Conservation (phyloP, 768 basidiomycete genomes). For the Xerocomus brunneocitrinus region DNA sequence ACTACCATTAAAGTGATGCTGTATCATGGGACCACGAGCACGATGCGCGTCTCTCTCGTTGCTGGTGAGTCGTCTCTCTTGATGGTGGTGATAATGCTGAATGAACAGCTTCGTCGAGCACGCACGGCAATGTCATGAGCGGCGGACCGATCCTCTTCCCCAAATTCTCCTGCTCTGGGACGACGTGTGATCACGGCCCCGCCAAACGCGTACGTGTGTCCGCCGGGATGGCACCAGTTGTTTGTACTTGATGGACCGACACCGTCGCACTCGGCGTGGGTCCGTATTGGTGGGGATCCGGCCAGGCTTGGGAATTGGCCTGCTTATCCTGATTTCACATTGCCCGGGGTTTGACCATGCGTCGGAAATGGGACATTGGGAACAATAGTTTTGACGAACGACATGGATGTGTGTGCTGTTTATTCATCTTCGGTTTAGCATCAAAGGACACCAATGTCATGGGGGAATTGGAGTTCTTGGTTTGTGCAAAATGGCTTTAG, state of each 20-base stretch:
- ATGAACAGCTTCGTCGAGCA: conserved; percentile 61
- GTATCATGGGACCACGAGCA: conserved; percentile 37
- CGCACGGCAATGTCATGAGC: conserved; percentile 71
- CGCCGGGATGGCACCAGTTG: conserved; percentile 74
- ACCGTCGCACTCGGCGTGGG: conserved; percentile 69
- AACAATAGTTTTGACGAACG: too few species aligned
- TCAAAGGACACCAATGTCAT: too few species aligned
- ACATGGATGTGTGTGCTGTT: too few species aligned
- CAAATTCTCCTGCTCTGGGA: conserved; percentile 61
- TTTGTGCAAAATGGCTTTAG: too few species aligned
- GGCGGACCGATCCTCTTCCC: conserved; percentile 71
- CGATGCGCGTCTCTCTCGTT: conserved; percentile 59
- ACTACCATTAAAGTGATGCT: conserved; percentile 48
- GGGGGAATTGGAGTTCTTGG: too few species aligned
- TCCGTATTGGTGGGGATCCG: conserved; percentile 79
- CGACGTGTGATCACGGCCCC: conserved; percentile 72
- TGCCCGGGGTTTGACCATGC: conserved; percentile 48
- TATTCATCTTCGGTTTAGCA: too few species aligned
- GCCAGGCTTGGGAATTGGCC: conserved; percentile 71
- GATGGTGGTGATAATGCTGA: neutral
- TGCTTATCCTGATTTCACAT: conserved; percentile 57
- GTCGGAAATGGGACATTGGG: too few species aligned
- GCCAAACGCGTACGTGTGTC: conserved; percentile 62
- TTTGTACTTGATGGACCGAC: conserved; percentile 77
- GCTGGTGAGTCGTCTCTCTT: conserved; percentile 44